phyloP scores from a whole-genome alignment of 345 rosid genomes.

The Eutrema heterophyllum region DNA sequence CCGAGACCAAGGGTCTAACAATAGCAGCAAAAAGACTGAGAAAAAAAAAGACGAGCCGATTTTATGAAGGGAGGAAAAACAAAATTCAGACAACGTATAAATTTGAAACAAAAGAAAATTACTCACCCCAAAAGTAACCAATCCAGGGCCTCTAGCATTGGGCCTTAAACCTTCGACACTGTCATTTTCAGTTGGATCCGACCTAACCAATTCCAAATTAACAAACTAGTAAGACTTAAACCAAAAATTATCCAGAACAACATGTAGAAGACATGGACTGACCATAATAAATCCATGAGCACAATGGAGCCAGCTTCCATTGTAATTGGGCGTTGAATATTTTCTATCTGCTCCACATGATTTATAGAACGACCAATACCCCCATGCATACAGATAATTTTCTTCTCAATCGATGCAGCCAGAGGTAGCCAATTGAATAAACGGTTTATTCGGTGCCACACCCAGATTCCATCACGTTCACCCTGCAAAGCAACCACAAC shows the following conservation, averaged over 20 bases:
- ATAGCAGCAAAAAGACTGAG: neutral
- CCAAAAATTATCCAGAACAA: neutral
- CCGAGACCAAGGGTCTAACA: neutral
- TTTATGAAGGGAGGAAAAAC: neutral
- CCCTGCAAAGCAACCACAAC: conserved; percentile 45
- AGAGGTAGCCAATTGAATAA: conserved; percentile 92
- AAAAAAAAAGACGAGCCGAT: neutral
- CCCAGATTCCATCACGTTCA: conserved; percentile 94
- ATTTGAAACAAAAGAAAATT: neutral
- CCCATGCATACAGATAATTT: conserved; percentile 94
- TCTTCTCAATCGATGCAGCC: conserved; percentile 86
- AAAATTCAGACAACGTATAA: neutral
- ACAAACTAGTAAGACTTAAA: conserved; percentile 13
- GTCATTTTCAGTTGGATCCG: conserved; percentile 93
- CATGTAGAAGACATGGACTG: conserved; percentile 27
- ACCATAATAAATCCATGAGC: conserved; percentile 91
- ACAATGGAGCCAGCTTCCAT: conserved; percentile 96
- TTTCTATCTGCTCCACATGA: conserved; percentile 87
- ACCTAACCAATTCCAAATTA: conserved; percentile 42
- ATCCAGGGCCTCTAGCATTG: conserved; percentile 92
- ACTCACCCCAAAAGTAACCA: conserved; percentile 94
- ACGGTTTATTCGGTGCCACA: conserved; percentile 90
- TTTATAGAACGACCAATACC: conserved; percentile 95
- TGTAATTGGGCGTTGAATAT: conserved; percentile 83
- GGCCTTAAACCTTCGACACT: conserved; percentile 92